Conservation (phyloP, 1,139 yeast species). For the Eremothecium cymbalariae region DNA sequence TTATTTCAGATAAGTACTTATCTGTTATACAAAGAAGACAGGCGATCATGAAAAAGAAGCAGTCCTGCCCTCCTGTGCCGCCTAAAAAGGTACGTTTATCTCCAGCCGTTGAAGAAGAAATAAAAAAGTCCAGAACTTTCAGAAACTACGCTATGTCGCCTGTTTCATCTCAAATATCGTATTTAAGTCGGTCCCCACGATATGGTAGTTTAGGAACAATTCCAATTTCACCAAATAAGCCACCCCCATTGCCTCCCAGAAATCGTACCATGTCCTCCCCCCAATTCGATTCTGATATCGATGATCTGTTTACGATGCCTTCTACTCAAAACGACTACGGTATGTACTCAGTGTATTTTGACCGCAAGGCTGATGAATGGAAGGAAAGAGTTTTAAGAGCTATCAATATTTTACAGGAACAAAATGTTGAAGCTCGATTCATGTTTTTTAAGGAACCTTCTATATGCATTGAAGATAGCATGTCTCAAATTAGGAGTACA, state of each 20-base stretch:
- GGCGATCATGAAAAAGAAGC: slow-evolving; percentile 1
- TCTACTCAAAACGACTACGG: slow-evolving; percentile 25
- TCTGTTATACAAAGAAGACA: slow-evolving; percentile 4
- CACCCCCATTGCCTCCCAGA: slow-evolving; percentile 26
- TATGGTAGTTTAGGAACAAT: neutral
- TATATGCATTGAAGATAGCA: slow-evolving; percentile 22
- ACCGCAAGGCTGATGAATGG: slow-evolving; percentile 40
- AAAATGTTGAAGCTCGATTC: slow-evolving; percentile 18
- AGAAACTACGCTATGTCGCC: slow-evolving; percentile 7
- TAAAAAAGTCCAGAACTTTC: slow-evolving; percentile 11
- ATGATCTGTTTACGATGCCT: slow-evolving; percentile 17
- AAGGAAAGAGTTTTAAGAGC: slow-evolving; percentile 35
- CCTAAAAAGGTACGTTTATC: slow-evolving; percentile 12
- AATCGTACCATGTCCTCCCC: slow-evolving; percentile 10
- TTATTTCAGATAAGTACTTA: slow-evolving; percentile 20
- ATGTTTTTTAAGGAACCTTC: slow-evolving; percentile 29
- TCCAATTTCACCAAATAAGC: slow-evolving; percentile 4
- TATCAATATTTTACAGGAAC: slow-evolving; percentile 19
- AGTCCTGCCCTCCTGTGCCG: slow-evolving; percentile 18
- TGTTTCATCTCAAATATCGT: slow-evolving; percentile 12
- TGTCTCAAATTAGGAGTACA: slow-evolving; percentile 12
- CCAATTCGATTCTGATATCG: slow-evolving; percentile 12
- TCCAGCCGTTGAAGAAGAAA: slow-evolving; percentile 12
- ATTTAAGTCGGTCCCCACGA: slow-evolving; percentile 8
- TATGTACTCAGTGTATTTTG: slow-evolving; percentile 26